phyloP scores from a whole-genome alignment of 805 yeast species.

The Deakozyma indianensis region DNA sequence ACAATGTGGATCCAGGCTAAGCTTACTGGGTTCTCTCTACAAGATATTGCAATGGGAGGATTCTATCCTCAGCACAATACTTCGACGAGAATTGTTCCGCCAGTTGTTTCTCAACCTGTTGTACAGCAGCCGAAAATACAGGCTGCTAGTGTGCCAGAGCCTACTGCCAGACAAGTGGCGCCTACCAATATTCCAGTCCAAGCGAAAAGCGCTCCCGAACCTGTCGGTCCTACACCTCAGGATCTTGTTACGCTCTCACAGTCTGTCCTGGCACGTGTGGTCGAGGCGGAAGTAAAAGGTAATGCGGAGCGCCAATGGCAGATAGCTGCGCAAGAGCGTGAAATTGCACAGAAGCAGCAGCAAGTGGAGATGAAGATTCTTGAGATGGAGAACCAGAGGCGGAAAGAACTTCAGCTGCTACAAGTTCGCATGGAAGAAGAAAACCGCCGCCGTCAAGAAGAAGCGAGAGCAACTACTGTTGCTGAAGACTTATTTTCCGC shows the following conservation, averaged over 20 bases:
- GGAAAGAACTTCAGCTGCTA: background rate
- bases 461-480: constrained; percentile 7
- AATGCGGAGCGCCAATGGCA: background rate
- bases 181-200: no score
- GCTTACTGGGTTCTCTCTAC: constrained; percentile 8
- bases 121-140: no score
- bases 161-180: no score
- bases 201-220: no score
- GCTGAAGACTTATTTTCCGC: constrained; percentile 36
- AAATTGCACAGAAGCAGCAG: background rate
- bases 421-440: constrained; percentile 11
- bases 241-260: no score
- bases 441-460: constrained; percentile 5
- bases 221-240: no score
- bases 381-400: background rate
- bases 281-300: background rate
- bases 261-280: background rate
- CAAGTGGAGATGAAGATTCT: background rate
- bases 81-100: constrained; percentile 25
- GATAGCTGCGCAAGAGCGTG: background rate
- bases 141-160: no score
- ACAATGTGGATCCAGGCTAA: constrained; percentile 29
- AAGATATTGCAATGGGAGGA: constrained; percentile 6
- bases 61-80: constrained; percentile 19
- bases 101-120: constrained; percentile 5